Conservation (phyloP, 345 rosid species). For the thale cress (Arabidopsis thaliana) region TAIR10.1 NC_003074.8:943001-943500, state of each 20-base stretch:
- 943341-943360: not conserved
- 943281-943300: not conserved
- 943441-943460: constrained; percentile 65
- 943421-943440: constrained; percentile 49
- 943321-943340: not conserved
- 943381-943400: constrained; percentile 8
- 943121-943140: not conserved
- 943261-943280: not conserved
- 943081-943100: not conserved
- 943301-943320: not conserved
- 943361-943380: not conserved
- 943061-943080: constrained; percentile 14
- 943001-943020: not conserved
- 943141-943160: no score
- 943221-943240: no score
- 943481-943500: constrained; percentile 50
- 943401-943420: not conserved
- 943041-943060: not conserved
- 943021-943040: not conserved
- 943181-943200: no score
- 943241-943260: no score
- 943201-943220: no score
- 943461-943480: constrained; percentile 88
- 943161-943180: no score
- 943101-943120: not conserved